phyloP scores from a whole-genome alignment of 192 early-diverging fungal species.

The Dissophora globulifera region DNA sequence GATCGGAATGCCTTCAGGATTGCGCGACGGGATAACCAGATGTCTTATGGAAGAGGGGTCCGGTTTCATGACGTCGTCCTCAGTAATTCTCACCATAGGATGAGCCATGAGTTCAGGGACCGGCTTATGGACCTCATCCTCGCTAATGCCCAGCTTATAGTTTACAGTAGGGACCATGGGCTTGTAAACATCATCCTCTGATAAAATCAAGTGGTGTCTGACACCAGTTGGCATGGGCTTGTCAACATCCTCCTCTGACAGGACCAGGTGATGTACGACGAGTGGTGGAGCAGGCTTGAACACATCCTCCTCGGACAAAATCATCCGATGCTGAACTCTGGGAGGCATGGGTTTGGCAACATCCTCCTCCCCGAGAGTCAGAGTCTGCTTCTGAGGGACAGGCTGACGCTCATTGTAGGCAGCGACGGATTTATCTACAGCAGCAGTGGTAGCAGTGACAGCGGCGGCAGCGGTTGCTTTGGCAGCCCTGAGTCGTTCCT shows the following conservation, averaged over 20 bases:
- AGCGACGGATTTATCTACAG: neutral
- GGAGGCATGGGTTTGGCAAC: slow-evolving; percentile 9
- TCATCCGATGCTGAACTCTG: neutral
- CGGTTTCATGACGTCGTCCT: slow-evolving; percentile 28
- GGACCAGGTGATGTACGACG: neutral
- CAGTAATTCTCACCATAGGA: slow-evolving; percentile 4
- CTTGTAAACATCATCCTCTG: slow-evolving; percentile 36
- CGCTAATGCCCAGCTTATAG: slow-evolving; percentile 8
- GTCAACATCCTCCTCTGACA: slow-evolving; percentile 24
- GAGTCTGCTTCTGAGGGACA: neutral
- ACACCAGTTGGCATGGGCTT: slow-evolving; percentile 5
- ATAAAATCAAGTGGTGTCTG: neutral
- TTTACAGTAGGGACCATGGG: slow-evolving; percentile 5
- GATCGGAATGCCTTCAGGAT: slow-evolving; percentile 7
- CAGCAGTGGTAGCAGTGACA: neutral
- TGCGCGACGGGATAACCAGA: slow-evolving; percentile 11
- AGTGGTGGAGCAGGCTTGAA: slow-evolving; percentile 1
- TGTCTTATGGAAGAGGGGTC: slow-evolving; percentile 4
- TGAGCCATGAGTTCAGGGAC: neutral
- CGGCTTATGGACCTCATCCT: slow-evolving; percentile 30
- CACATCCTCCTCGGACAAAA: slow-evolving; percentile 18
- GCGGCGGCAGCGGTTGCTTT: slow-evolving; percentile 1
- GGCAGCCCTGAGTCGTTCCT: neutral
- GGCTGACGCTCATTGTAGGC: slow-evolving; percentile 14
- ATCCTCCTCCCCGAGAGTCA: slow-evolving; percentile 8